Base-by-base conservation (phyloP, 345 rosid genomes). In the Limnanthes douglasii region DNA sequence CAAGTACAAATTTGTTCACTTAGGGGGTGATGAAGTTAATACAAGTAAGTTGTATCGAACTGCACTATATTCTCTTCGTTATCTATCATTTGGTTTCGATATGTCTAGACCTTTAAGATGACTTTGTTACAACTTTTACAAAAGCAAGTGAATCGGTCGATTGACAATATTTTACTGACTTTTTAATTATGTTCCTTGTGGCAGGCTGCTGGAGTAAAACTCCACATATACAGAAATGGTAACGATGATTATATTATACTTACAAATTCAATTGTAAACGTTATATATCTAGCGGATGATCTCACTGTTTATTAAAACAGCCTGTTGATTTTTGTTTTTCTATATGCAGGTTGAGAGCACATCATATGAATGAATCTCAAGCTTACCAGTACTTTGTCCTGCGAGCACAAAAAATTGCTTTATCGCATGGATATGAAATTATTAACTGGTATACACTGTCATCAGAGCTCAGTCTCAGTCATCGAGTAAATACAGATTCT, bases 1-100 rank as follows among this genome's bases (percentile, higher is more conserved):
- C 35, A 66, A 71, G 49, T 79, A 59, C 60, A 74, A 57, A 56
- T 74, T 74, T 28, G 58, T 74, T 23, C 92, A 79, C 45, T 57
- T 79, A 75, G 92, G 92, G 38, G 92, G 92, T n/a, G 92, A 79
- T 36, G 92, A 79, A 64, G 92, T 79, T 20, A 22, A 74, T 32
- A 64, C 85, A 54, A 57, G 92, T 79, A 64, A 65, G 58, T 42
- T 23, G 6, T 6, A 7, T 16, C 22, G 47, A 21, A 20, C n/a
- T 26, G 30, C 30, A 6, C 30, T 26, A 12, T 26, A 8, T 26
- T 26, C 30, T 26, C 30, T 2, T 26, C 30, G 8, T 6, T 9
- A 12, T 26, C 6, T n/a, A n/a, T n/a, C n/a, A n/a, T n/a, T n/a
- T n/a, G n/a, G n/a, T n/a, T n/a, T n/a, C n/a, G n/a, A n/a, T n/a